These are phyloP conservation scores for Oidium heveae DNA, from an alignment of 2,329 filamentous ascomycete genomes.

Conservation along the genomic window DNA sequence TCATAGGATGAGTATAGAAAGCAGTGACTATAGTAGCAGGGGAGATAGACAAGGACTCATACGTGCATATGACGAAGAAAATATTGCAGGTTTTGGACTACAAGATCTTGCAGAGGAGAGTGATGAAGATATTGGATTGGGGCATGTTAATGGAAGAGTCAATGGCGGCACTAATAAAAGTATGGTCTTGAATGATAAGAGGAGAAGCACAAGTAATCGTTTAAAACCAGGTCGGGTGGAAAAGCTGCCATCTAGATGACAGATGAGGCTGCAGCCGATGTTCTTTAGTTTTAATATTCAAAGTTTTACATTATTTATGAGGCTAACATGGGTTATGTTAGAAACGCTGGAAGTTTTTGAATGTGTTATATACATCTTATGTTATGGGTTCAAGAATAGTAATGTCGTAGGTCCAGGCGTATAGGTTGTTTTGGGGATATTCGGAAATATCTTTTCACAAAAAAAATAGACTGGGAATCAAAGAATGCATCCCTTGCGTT, in stretches of 20 bases:
- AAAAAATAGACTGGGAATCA: too few species aligned
- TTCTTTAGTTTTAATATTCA: too few species aligned
- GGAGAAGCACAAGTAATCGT: conserved; percentile 11
- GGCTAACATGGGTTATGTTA: too few species aligned
- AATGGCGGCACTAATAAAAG: conserved; percentile 4
- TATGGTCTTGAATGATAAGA: not conserved
- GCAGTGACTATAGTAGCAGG: conserved; percentile 27
- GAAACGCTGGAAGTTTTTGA: too few species aligned
- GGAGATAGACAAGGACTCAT: conserved; percentile 63
- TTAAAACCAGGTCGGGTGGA: conserved; percentile 1
- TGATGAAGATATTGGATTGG: conserved; percentile 27
- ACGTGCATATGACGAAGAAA: conserved; percentile 70
- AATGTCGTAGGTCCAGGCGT: not conserved
- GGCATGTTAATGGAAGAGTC: conserved; percentile 8
- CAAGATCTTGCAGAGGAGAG: conserved; percentile 57
- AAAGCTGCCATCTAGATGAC: conserved; percentile 3
- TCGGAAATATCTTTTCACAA: too few species aligned
- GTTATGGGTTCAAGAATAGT: not conserved
- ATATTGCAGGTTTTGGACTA: conserved; percentile 46
- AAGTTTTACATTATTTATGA: too few species aligned
- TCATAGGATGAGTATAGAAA: conserved; percentile 35
- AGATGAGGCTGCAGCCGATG: not conserved
- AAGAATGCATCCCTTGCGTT: too few species aligned
- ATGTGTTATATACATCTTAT: not conserved
- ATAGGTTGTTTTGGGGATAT: not conserved